Percentiles rank a stretch among this genome's conserved stretches.
phyloP scores from a whole-genome alignment of 176 grass and related monocot genomes.

The Alloteropsis semialata region DNA sequence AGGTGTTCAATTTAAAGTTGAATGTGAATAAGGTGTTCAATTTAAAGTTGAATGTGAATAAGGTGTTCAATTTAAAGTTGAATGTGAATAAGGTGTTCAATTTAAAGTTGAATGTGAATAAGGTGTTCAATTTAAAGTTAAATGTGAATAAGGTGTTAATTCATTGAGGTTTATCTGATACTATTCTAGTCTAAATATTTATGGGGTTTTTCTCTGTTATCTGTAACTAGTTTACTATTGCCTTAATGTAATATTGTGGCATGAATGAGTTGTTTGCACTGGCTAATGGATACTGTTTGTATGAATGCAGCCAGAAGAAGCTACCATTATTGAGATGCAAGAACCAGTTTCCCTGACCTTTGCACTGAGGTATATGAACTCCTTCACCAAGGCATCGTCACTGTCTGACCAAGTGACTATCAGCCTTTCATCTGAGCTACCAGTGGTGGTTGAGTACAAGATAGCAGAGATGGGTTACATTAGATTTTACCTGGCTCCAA shows the following conservation, averaged over 20 bases:
- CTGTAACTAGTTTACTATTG: not conserved
- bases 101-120: too few relatives aligned
- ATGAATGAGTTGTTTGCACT: not conserved
- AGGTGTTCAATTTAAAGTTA: too few relatives aligned
- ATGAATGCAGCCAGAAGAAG: constrained; percentile 60
- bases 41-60: too few relatives aligned
- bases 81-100: too few relatives aligned
- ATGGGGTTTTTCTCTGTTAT: not conserved
- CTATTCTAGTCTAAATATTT: too few relatives aligned
- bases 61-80: too few relatives aligned
- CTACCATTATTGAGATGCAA: constrained; percentile 88
- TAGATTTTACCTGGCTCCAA: constrained; percentile 77
- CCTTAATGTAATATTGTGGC: not conserved
- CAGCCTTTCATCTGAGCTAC: constrained; percentile 83
- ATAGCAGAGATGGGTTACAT: constrained; percentile 92
- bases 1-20: too few relatives aligned
- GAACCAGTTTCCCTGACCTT: constrained; percentile 89
- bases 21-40: too few relatives aligned
- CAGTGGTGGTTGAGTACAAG: constrained; percentile 93
- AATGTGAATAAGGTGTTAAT: too few relatives aligned
- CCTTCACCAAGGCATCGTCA: constrained; percentile 86
- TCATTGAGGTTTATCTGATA: too few relatives aligned
- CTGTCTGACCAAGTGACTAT: constrained; percentile 72
- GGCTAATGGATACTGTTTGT: not conserved
- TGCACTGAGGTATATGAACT: constrained; percentile 94